These are phyloP conservation scores for Lasiosphaeria hispida DNA, from an alignment of 495 filamentous ascomycete genomes.

Conservation along the genomic window DNA sequence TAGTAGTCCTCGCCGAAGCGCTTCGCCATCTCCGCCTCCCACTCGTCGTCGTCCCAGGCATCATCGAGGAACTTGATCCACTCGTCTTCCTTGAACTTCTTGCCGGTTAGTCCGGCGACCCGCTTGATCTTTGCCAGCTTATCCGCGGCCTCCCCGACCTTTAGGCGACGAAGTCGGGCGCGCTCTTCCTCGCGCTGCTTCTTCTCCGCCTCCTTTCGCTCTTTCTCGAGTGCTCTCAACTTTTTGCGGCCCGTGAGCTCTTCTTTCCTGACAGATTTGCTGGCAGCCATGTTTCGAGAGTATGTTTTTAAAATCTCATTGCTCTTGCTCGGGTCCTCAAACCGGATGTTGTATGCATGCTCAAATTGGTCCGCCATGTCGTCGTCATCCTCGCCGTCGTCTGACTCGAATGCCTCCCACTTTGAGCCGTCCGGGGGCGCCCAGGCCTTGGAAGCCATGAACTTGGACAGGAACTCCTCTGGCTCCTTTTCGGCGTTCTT, in stretches of 20 bases:
- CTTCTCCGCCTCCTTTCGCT: slow-evolving; percentile 75
- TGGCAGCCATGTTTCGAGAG: slow-evolving; percentile 76
- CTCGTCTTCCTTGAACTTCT: slow-evolving; percentile 68
- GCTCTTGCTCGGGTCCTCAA: slow-evolving; percentile 81
- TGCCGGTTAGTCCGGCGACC: slow-evolving; percentile 72
- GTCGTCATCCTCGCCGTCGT: slow-evolving; percentile 85
- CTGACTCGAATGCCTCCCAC: slow-evolving; percentile 81
- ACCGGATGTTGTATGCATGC: slow-evolving; percentile 92
- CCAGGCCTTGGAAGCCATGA: slow-evolving; percentile 88
- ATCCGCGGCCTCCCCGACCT: slow-evolving; percentile 81
- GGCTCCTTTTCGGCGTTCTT: slow-evolving; percentile 85
- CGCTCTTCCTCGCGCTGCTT: slow-evolving; percentile 73
- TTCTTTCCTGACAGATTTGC: slow-evolving; percentile 79
- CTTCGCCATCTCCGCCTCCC: slow-evolving; percentile 85
- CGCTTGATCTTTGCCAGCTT: slow-evolving; percentile 81
- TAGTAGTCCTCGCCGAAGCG: slow-evolving; percentile 90
- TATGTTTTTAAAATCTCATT: slow-evolving; percentile 85
- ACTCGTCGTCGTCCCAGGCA: slow-evolving; percentile 78
- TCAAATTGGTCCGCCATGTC: slow-evolving; percentile 82
- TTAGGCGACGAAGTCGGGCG: slow-evolving; percentile 77
- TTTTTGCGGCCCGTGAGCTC: slow-evolving; percentile 73
- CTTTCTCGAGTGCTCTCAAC: slow-evolving; percentile 70
- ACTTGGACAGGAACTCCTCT: slow-evolving; percentile 85
- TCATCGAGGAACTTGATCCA: slow-evolving; percentile 81
- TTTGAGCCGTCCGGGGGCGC: slow-evolving; percentile 56